Conservation (phyloP, 2,329 filamentous ascomycete species). For the Polytolypa hystricis region DNA sequence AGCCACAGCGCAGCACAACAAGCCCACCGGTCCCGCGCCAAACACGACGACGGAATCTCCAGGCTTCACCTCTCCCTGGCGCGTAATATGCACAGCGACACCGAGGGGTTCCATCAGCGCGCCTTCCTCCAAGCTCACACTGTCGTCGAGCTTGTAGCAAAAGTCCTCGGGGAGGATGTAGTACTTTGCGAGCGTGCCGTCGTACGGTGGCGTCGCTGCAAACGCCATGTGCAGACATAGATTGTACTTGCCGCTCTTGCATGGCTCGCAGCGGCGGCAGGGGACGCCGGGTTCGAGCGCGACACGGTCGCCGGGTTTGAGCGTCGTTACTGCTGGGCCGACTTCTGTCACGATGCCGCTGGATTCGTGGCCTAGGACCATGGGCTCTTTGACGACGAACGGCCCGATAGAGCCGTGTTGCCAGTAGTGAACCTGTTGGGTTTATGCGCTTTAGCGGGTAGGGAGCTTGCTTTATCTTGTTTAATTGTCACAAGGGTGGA, state of each 20-base stretch:
- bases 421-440: slow-evolving; percentile 35
- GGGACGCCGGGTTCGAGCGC: slow-evolving; percentile 59
- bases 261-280: slow-evolving; percentile 54
- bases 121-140: slow-evolving; percentile 70
- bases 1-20: slow-evolving; percentile 79
- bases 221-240: slow-evolving; percentile 81
- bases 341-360: slow-evolving; percentile 59
- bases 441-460: not conserved
- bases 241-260: slow-evolving; percentile 56
- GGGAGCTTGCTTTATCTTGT: not conserved
- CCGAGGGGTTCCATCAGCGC: slow-evolving; percentile 82
- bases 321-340: slow-evolving; percentile 51
- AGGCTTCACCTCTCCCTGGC: slow-evolving; percentile 59
- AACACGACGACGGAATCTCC: slow-evolving; percentile 74
- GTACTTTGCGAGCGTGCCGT: slow-evolving; percentile 82
- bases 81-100: slow-evolving; percentile 75
- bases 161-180: slow-evolving; percentile 78
- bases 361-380: slow-evolving; percentile 59
- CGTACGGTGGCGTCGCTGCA: slow-evolving; percentile 84
- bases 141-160: slow-evolving; percentile 77
- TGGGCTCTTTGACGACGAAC: slow-evolving; percentile 35
- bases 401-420: slow-evolving; percentile 35
- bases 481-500: not conserved
- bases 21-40: slow-evolving; percentile 75
- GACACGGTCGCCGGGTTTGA: slow-evolving; percentile 53